Percentiles rank a stretch among this genome's conserved stretches.
phyloP scores from a whole-genome alignment of 1,139 yeast species.

The Nakaseomyces delphensis region DNA sequence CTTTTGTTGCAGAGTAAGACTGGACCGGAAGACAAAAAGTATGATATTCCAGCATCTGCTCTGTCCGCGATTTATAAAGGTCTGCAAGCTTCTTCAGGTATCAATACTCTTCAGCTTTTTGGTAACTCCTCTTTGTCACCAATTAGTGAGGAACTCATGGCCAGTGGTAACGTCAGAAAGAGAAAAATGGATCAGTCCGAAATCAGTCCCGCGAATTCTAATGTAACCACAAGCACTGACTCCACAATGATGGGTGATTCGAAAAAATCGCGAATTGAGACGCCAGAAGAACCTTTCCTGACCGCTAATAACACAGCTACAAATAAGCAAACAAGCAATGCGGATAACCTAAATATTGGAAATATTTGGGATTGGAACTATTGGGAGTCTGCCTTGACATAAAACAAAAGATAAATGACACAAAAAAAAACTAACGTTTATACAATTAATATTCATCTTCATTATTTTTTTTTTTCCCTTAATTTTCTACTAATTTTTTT shows the following conservation, averaged over 20 bases:
- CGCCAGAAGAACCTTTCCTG: constrained; percentile 29
- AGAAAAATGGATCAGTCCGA: constrained; percentile 25
- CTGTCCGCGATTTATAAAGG: constrained; percentile 16
- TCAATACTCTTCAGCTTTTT: constrained; percentile 12
- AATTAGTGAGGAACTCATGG: neutral
- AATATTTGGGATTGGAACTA: constrained; percentile 31
- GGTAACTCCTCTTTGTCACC: constrained; percentile 8
- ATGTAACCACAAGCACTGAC: constrained; percentile 15
- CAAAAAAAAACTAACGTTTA: neutral
- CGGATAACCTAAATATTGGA: constrained; percentile 38
- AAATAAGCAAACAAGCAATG: constrained; percentile 57
- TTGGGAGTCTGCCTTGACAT: constrained; percentile 16
- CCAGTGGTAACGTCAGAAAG: constrained; percentile 16
- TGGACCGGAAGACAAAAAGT: constrained; percentile 8
- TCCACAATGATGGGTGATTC: constrained; percentile 25
- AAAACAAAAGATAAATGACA: neutral
- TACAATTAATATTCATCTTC: neutral
- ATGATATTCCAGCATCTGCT: neutral
- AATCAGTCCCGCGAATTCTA: constrained; percentile 25
- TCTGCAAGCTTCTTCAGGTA: constrained; percentile 15
- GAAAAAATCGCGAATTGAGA: constrained; percentile 29
- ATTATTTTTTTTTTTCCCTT: constrained; percentile 6
- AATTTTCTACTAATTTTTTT: neutral
- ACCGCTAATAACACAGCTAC: constrained; percentile 10
- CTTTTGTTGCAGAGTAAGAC: constrained; percentile 27